Evolutionary conservation across 352 stramenopile species (phyloP).

Genomic region (Phytophthora europaea): DNA sequence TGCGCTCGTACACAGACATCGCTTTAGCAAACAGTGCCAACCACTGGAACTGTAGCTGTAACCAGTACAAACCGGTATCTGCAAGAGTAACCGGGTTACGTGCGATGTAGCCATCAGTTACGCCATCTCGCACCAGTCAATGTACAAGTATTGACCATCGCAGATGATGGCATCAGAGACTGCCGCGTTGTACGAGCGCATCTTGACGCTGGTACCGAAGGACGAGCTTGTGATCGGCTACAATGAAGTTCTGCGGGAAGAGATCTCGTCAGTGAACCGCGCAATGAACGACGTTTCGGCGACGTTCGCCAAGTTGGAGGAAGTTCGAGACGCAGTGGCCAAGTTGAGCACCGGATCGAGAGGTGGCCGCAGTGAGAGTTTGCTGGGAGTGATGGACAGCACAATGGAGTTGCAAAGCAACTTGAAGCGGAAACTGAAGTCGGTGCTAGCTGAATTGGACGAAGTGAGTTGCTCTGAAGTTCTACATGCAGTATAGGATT

Average conservation of each 20-base stretch:
- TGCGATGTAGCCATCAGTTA: too few species aligned
- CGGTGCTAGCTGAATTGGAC: neutral
- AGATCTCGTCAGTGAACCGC: constrained; percentile 5
- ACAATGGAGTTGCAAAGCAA: constrained; percentile 3
- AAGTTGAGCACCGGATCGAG: constrained; percentile 6
- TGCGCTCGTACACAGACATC: too few species aligned
- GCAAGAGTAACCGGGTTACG: too few species aligned
- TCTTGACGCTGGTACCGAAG: constrained; percentile 12
- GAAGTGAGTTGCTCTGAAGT: too few species aligned
- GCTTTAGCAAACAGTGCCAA: too few species aligned
- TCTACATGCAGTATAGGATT: too few species aligned
- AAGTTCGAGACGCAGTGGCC: constrained; percentile 15
- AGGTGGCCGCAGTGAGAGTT: constrained; percentile 4
- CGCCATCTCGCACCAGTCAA: too few species aligned
- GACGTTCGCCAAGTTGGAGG: constrained; percentile 21
- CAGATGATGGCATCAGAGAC: neutral
- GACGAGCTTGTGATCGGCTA: constrained; percentile 14
- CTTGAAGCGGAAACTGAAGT: neutral
- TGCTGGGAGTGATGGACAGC: neutral
- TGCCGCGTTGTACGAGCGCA: constrained; percentile 21
- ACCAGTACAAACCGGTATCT: too few species aligned
- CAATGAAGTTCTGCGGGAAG: constrained; percentile 12
- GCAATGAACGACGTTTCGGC: constrained; percentile 14
- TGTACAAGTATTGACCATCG: neutral
- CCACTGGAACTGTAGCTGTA: too few species aligned